A percentile compares a stretch with the other conserved stretches of the same genome.
Evolutionary conservation across 371 early-diverging fungal species (phyloP).

Genomic region (Syncephalastrum racemosum): DNA sequence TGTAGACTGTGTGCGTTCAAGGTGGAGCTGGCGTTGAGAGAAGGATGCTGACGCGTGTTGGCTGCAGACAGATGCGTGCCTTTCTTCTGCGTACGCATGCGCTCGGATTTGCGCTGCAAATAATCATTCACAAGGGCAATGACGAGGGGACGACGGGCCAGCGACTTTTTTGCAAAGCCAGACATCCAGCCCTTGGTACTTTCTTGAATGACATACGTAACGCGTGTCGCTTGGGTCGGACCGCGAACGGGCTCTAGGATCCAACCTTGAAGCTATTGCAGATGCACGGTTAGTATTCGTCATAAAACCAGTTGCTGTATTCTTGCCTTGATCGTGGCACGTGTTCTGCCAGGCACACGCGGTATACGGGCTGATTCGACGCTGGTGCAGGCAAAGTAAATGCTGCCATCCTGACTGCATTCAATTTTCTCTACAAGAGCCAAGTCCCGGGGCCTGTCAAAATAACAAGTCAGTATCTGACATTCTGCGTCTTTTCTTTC

Average conservation of each 20-base stretch:
- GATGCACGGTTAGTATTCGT: neutral
- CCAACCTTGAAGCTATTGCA: conserved; percentile 58
- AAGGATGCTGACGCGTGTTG: too few species aligned
- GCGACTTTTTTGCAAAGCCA: conserved; percentile 62
- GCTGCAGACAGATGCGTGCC: too few species aligned
- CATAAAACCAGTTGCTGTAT: neutral
- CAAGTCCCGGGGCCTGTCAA: conserved; percentile 36
- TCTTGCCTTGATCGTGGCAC: conserved; percentile 58
- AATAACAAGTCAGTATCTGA: neutral
- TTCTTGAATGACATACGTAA: conserved; percentile 59
- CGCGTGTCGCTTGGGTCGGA: conserved; percentile 54
- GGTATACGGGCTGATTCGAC: conserved; percentile 68
- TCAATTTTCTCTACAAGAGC: conserved; percentile 50
- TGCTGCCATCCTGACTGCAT: conserved; percentile 45
- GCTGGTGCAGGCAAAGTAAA: conserved; percentile 67
- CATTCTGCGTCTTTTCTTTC: neutral
- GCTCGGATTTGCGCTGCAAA: conserved; percentile 62
- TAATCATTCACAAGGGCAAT: conserved; percentile 65
- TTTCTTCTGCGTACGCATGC: conserved; percentile 32
- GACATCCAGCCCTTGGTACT: conserved; percentile 61
- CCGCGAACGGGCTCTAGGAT: conserved; percentile 60
- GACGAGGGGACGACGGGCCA: conserved; percentile 64
- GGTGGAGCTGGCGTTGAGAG: too few species aligned
- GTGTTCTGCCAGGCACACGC: conserved; percentile 51
- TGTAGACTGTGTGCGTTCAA: too few species aligned